These are phyloP conservation scores for Epichloe amarillans DNA, from an alignment of 2,329 filamentous ascomycete species.

Conservation along the genomic window DNA sequence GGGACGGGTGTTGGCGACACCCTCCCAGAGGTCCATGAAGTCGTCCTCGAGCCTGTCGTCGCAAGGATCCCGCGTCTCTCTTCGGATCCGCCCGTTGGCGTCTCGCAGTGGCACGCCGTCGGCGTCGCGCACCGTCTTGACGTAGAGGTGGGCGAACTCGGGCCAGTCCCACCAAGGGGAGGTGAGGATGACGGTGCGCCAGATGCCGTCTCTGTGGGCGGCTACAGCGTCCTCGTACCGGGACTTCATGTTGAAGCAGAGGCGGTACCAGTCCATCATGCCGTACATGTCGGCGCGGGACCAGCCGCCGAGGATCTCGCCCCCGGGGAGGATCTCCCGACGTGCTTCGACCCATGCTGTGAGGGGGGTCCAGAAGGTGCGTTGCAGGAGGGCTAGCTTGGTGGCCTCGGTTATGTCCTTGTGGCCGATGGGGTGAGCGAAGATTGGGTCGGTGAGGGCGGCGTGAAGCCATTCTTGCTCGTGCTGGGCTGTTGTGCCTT, in stretches of 20 bases:
- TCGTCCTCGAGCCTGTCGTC: conserved; percentile 11
- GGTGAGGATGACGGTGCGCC: conserved; percentile 10
- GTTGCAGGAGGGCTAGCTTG: too few species aligned
- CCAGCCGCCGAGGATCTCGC: conserved; percentile 12
- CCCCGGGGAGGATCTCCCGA: conserved; percentile 8
- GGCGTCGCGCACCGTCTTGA: conserved; percentile 7
- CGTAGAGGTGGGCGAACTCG: conserved; percentile 11
- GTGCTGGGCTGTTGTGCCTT: too few species aligned
- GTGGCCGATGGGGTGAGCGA: too few species aligned
- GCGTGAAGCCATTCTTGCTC: too few species aligned
- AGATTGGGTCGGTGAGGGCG: too few species aligned
- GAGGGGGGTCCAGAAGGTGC: conserved; percentile 6
- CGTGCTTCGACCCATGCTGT: conserved; percentile 13
- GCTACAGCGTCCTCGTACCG: conserved; percentile 8
- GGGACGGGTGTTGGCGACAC: conserved; percentile 10
- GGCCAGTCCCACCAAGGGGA: conserved; percentile 18
- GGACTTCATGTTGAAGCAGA: conserved; percentile 10
- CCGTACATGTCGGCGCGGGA: conserved; percentile 13
- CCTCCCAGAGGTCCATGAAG: conserved; percentile 15
- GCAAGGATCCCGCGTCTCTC: conserved; percentile 5
- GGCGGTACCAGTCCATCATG: conserved; percentile 18
- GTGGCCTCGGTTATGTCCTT: too few species aligned
- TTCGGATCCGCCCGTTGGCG: conserved; percentile 3
- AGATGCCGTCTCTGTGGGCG: conserved; percentile 13
- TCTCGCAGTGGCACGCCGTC: too few species aligned